Conservation (phyloP, 1,284 basidiomycete genomes). For the Volvariella surrecta region DNA sequence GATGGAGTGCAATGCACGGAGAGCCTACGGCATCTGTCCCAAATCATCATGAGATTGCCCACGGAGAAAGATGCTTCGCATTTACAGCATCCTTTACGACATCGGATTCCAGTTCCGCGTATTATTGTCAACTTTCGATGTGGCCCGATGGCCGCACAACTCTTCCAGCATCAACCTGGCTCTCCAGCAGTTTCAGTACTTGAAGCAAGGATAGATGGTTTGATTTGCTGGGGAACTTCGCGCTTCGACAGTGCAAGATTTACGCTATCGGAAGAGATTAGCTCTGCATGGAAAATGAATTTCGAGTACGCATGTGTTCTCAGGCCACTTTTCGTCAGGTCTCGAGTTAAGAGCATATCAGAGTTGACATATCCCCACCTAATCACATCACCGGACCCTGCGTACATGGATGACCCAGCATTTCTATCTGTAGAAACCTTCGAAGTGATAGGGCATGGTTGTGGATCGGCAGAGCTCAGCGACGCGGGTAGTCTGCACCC, state of each 20-base stretch:
- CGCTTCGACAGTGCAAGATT: background rate
- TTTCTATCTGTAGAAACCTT: conserved; percentile 51
- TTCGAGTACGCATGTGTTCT: conserved; percentile 20
- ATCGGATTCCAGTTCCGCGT: conserved; percentile 34
- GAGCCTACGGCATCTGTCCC: conserved; percentile 39
- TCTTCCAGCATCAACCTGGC: conserved; percentile 34
- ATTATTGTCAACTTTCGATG: conserved; percentile 37
- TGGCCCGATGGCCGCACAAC: conserved; percentile 35
- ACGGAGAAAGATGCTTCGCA: conserved; percentile 11
- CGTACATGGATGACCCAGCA: conserved; percentile 34
- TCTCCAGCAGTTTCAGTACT: conserved; percentile 36
- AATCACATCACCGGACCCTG: conserved; percentile 12
- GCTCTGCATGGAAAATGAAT: no score
- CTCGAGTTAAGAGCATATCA: conserved; percentile 24
- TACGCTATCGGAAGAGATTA: background rate
- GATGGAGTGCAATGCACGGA: conserved; percentile 41
- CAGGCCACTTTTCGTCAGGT: conserved; percentile 36
- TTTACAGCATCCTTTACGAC: conserved; percentile 5
- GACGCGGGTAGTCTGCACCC: conserved; percentile 36
- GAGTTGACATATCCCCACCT: conserved; percentile 8
- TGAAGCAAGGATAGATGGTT: conserved; percentile 43
- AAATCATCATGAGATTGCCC: conserved; percentile 24
- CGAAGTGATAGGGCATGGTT: conserved; percentile 34
- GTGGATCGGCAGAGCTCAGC: conserved; percentile 37
- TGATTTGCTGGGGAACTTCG: conserved; percentile 17